A percentile compares a stretch with the other conserved stretches of the same genome.
Conservation (phyloP, 2,329 filamentous ascomycete species). For the Fusarium euwallaceae region DNA sequence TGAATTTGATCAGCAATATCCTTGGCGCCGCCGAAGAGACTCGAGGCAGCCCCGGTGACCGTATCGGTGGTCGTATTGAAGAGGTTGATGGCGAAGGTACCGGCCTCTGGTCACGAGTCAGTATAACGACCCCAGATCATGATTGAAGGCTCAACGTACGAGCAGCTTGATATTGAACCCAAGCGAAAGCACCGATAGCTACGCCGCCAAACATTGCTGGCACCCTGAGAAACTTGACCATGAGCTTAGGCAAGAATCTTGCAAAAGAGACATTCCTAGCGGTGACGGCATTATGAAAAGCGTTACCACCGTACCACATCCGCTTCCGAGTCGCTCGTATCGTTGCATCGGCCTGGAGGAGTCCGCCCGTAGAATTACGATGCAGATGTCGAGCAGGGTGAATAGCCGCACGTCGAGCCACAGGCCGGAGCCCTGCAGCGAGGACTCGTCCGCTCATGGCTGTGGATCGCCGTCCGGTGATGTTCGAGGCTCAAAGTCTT, state of each 20-base stretch:
- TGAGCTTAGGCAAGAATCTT: slow-evolving; percentile 82
- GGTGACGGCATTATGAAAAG: slow-evolving; percentile 83
- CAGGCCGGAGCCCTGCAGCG: slow-evolving; percentile 77
- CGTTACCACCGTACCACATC: slow-evolving; percentile 84
- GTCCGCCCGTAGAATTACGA: slow-evolving; percentile 75
- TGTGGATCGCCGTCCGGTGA: slow-evolving; percentile 32
- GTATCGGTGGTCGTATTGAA: slow-evolving; percentile 80
- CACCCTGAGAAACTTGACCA: slow-evolving; percentile 88
- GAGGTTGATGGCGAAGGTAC: slow-evolving; percentile 70
- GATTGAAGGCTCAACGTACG: slow-evolving; percentile 66
- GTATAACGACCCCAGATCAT: slow-evolving; percentile 16
- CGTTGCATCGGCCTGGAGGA: slow-evolving; percentile 75
- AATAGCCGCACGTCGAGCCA: slow-evolving; percentile 71
- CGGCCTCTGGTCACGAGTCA: slow-evolving; percentile 58
- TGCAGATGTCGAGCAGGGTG: slow-evolving; percentile 74
- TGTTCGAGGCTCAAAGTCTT: slow-evolving; percentile 32
- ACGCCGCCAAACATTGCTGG: slow-evolving; percentile 93
- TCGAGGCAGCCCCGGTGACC: slow-evolving; percentile 76
- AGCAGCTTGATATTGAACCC: slow-evolving; percentile 95
- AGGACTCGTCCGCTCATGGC: slow-evolving; percentile 61
- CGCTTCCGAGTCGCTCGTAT: slow-evolving; percentile 72
- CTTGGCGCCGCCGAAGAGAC: slow-evolving; percentile 78
- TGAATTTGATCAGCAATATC: slow-evolving; percentile 84
- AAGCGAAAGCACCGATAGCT: slow-evolving; percentile 87
- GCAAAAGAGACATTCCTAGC: slow-evolving; percentile 75